A percentile compares a stretch with the other conserved stretches of the same genome.
Evolutionary conservation across 345 rosid species (phyloP).

Genomic region (Eucalyptus microcorys): DNA sequence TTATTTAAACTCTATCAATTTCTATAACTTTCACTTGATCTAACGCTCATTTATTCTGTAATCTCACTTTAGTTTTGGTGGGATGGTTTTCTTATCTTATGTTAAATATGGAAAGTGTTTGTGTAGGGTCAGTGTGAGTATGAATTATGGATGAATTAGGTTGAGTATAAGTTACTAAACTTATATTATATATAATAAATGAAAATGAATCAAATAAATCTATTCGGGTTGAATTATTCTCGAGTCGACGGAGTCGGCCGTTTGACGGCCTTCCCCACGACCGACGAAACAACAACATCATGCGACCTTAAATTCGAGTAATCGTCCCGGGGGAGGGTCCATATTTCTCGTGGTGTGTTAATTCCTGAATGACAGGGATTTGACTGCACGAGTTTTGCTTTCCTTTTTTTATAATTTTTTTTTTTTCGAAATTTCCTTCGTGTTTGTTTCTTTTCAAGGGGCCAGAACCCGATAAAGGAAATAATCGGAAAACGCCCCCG

Average conservation of each 20-base stretch:
- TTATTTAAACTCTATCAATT: too few species aligned
- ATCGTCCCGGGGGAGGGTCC: neutral
- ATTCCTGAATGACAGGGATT: neutral
- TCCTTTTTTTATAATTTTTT: neutral
- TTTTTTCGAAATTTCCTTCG: neutral
- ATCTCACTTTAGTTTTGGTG: neutral
- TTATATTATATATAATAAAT: too few species aligned
- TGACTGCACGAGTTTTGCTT: neutral
- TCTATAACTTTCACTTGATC: too few species aligned
- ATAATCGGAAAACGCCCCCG: neutral
- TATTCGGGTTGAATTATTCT: neutral
- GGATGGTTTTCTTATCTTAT: neutral
- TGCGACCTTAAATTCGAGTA: neutral
- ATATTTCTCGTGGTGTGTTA: neutral
- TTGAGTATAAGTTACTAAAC: too few species aligned
- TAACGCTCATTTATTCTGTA: accelerated
- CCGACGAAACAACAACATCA: neutral
- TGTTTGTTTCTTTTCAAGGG: neutral
- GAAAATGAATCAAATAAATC: neutral
- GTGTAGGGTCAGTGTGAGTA: accelerated
- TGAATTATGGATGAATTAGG: too few species aligned
- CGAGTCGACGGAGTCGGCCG: too few species aligned
- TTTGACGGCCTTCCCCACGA: neutral
- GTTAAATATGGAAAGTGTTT: neutral
- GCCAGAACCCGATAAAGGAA: neutral